phyloP scores from a whole-genome alignment of 345 rosid genomes.

The Diplotaxis tenuifolia region DNA sequence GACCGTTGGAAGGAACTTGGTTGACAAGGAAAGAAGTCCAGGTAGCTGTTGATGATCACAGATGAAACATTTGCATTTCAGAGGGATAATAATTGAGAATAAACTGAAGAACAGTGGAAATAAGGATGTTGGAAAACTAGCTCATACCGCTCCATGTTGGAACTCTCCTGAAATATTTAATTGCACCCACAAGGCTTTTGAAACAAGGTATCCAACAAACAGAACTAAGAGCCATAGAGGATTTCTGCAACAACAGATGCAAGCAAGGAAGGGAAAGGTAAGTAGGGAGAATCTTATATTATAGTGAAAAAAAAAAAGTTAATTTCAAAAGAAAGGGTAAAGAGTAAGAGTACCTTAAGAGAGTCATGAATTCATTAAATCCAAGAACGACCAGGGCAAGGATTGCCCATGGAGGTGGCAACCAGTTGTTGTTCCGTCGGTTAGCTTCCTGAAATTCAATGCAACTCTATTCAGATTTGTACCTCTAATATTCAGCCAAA shows the following conservation, averaged over 20 bases:
- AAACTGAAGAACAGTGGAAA: slow-evolving; percentile 5
- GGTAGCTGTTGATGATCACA: slow-evolving; percentile 62
- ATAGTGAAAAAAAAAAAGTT: slow-evolving; percentile 7
- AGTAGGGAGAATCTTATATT: neutral
- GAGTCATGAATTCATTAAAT: slow-evolving; percentile 97
- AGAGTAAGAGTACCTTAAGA: slow-evolving; percentile 62
- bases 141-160: slow-evolving; percentile 79
- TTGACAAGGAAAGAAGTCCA: slow-evolving; percentile 76
- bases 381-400: slow-evolving; percentile 77
- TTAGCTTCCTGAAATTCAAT: slow-evolving; percentile 81
- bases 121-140: slow-evolving; percentile 1
- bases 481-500: neutral
- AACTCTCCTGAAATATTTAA: slow-evolving; percentile 83
- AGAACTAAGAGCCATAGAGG: slow-evolving; percentile 74
- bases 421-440: slow-evolving; percentile 89
- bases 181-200: slow-evolving; percentile 96
- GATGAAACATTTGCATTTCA: slow-evolving; percentile 17
- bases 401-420: slow-evolving; percentile 99
- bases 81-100: slow-evolving; percentile 7
- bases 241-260: slow-evolving; percentile 60
- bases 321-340: neutral
- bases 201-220: slow-evolving; percentile 66
- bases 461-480: neutral
- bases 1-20: slow-evolving; percentile 85
- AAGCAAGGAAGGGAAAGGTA: neutral